Conservation (phyloP, 176 grass and related monocot genomes). For the Hyparrhenia diplandra region DNA sequence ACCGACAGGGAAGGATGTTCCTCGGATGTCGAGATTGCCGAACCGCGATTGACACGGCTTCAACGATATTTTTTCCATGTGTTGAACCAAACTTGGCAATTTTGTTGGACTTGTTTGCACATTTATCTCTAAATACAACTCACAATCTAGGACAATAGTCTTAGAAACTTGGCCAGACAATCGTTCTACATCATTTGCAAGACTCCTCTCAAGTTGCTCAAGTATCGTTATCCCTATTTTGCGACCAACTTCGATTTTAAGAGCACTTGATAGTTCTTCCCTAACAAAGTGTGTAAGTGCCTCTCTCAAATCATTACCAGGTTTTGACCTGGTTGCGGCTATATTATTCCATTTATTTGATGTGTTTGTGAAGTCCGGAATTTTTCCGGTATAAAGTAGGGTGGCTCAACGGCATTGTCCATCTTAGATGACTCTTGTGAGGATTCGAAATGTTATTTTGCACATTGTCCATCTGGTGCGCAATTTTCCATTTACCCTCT, state of each 20-base stretch:
- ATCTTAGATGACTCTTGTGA: conserved; percentile 13
- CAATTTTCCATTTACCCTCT: conserved; percentile 95
- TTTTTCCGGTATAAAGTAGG: conserved; percentile 48
- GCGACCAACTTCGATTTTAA: conserved; percentile 82
- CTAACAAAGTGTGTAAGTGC: conserved; percentile 45
- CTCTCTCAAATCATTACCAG: conserved; percentile 49
- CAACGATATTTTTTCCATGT: conserved; percentile 47
- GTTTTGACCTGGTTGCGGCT: conserved; percentile 14
- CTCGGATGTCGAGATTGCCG: conserved; percentile 52
- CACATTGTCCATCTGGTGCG: conserved; percentile 40
- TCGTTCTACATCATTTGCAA: conserved; percentile 61
- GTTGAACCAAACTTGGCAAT: conserved; percentile 55
- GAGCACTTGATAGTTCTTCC: conserved; percentile 48
- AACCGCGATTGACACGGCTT: conserved; percentile 68
- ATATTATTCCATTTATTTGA: conserved; percentile 27
- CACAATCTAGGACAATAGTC: conserved; percentile 51
- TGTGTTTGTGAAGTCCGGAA: background rate
- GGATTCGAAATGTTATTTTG: conserved; percentile 32
- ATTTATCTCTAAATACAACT: conserved; percentile 45
- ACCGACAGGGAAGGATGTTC: conserved; percentile 79
- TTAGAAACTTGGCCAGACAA: conserved; percentile 51
- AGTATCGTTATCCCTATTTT: conserved; percentile 57
- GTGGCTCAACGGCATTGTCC: conserved; percentile 45
- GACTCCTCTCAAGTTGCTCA: conserved; percentile 40
- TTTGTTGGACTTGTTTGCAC: conserved; percentile 43